These are phyloP conservation scores for Lentinula aciculospora DNA, from an alignment of 768 basidiomycete genomes.

Conservation along the genomic window DNA sequence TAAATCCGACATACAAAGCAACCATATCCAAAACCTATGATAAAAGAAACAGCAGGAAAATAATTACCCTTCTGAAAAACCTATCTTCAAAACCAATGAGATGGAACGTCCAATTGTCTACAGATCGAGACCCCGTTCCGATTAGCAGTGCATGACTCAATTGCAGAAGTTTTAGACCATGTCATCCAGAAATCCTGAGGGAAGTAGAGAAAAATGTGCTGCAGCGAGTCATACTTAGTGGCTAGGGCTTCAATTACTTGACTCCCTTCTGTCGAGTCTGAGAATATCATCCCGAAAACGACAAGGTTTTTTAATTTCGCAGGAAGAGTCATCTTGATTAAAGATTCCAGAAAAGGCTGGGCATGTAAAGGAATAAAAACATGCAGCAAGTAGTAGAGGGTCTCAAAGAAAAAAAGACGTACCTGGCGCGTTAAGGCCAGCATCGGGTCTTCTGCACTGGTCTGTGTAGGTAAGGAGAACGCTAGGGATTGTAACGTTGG, in stretches of 20 bases:
- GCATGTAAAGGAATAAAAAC: neutral
- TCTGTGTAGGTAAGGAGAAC: conserved; percentile 10
- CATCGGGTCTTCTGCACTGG: conserved; percentile 11
- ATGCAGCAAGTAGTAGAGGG: neutral
- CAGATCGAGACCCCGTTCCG: neutral
- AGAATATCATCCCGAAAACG: conserved; percentile 12
- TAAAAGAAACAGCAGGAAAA: too few species aligned
- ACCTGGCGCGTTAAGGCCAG: conserved; percentile 11
- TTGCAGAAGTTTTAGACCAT: conserved; percentile 9
- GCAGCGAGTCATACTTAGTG: conserved; percentile 6
- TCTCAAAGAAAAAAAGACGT: neutral
- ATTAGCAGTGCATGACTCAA: neutral
- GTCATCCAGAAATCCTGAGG: conserved; percentile 10
- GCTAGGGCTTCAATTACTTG: conserved; percentile 10
- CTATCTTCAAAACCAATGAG: neutral
- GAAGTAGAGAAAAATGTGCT: conserved; percentile 11
- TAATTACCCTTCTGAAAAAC: neutral
- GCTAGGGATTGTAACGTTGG: conserved; percentile 9
- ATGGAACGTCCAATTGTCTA: conserved; percentile 1
- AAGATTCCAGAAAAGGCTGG: conserved; percentile 9
- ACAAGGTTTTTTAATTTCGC: conserved; percentile 7
- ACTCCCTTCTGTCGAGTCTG: conserved; percentile 8
- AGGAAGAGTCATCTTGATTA: conserved; percentile 10
- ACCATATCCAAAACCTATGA: neutral
- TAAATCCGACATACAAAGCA: neutral